These are phyloP conservation scores for Diaporthe amygdali DNA, from an alignment of 2,329 filamentous ascomycete species.

Conservation along the genomic window DNA sequence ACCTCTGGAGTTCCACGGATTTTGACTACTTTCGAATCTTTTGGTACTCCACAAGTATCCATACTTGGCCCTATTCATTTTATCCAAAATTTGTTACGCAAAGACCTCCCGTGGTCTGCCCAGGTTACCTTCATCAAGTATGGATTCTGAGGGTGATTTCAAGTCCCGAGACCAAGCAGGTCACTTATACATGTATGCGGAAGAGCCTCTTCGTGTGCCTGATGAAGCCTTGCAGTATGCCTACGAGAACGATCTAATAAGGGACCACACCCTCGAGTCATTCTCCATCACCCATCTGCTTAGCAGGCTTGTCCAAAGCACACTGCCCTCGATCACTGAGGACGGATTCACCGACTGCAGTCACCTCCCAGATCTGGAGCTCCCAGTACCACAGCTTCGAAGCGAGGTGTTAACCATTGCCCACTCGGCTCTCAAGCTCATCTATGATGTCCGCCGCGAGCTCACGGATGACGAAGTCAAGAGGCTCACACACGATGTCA, in stretches of 20 bases:
- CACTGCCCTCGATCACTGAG: slow-evolving; percentile 3
- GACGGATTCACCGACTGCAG: slow-evolving; percentile 17
- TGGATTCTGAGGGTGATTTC: background rate
- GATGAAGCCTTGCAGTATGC: slow-evolving; percentile 17
- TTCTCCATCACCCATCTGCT: slow-evolving; percentile 23
- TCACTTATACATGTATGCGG: background rate
- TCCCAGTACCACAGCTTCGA: background rate
- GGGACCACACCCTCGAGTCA: slow-evolving; percentile 18
- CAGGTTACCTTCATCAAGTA: background rate
- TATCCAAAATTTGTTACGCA: background rate
- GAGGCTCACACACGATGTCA: background rate
- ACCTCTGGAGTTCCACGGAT: background rate
- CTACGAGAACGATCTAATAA: slow-evolving; percentile 18
- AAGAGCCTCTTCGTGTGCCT: background rate
- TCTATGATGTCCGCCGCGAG: background rate
- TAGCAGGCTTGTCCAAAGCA: background rate
- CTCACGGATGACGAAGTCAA: slow-evolving; percentile 14
- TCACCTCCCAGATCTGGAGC: slow-evolving; percentile 3
- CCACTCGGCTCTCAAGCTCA: background rate
- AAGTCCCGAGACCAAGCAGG: background rate
- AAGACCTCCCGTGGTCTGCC: background rate
- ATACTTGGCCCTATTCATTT: background rate
- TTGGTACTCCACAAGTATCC: background rate
- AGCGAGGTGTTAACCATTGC: background rate
- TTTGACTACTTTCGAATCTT: background rate